phyloP scores from a whole-genome alignment of 2,329 filamentous ascomycete genomes.

The Clonostachys rosea region DNA sequence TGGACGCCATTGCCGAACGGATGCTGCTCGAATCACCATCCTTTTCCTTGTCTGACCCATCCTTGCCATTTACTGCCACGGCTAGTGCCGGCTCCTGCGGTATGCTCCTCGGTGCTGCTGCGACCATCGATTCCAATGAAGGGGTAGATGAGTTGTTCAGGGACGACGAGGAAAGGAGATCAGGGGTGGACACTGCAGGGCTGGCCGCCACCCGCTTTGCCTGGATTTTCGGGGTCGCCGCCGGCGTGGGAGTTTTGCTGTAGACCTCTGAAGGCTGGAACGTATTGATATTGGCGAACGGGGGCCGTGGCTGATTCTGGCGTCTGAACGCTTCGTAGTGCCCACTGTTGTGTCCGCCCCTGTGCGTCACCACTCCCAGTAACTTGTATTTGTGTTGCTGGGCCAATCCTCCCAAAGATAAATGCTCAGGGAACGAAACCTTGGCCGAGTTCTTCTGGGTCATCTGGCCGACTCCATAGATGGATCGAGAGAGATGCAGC shows the following conservation, averaged over 20 bases:
- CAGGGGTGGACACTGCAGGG: slow-evolving; percentile 39
- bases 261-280: slow-evolving; percentile 75
- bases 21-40: slow-evolving; percentile 47
- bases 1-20: slow-evolving; percentile 51
- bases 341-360: slow-evolving; percentile 91
- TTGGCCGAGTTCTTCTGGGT: slow-evolving; percentile 95
- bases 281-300: slow-evolving; percentile 76
- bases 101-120: slow-evolving; percentile 21
- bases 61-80: slow-evolving; percentile 13
- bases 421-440: slow-evolving; percentile 83
- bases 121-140: slow-evolving; percentile 24
- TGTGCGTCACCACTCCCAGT: slow-evolving; percentile 85
- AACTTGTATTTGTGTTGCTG: slow-evolving; percentile 78
- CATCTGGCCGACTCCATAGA: slow-evolving; percentile 71
- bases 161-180: slow-evolving; percentile 35
- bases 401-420: slow-evolving; percentile 76
- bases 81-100: slow-evolving; percentile 7
- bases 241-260: slow-evolving; percentile 54
- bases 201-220: slow-evolving; percentile 28
- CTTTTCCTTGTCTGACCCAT: slow-evolving; percentile 20
- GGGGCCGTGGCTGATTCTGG: slow-evolving; percentile 67
- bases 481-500: slow-evolving; percentile 88
- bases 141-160: slow-evolving; percentile 24
- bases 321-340: slow-evolving; percentile 96
- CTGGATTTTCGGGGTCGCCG: slow-evolving; percentile 40